Evolutionary conservation across 2,329 filamentous ascomycete species (phyloP), one percentile per base, ranked within the genome.

Genomic region (Tolypocladium ophioglossoides): DNA sequence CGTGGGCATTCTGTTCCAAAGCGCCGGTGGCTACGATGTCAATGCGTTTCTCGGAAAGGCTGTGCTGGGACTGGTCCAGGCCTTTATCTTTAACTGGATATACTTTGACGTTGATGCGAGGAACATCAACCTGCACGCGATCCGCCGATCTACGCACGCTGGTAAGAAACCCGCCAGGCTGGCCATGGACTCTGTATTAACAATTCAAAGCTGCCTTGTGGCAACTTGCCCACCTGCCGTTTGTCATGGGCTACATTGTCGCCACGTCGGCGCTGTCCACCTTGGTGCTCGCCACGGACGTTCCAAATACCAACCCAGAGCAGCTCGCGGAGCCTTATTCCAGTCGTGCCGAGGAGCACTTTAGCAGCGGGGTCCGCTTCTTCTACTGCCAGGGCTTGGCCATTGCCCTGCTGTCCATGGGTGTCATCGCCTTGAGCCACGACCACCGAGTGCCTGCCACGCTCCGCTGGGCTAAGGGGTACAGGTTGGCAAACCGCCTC

Each of bases 341-440:
- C 22, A 66, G 68, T 1, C 72, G 74, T 48, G 77, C 78, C 1
- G 76, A 78, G 53, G 66, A 67, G 0, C 69, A 79, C n/a, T 68
- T 85, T n/a, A 63, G 70, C 7, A 56, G 66, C 9, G 81, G 79
- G 2, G 71, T 84, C 20, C 74, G 80, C 16, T 83, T 80, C 73
- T 85, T 82, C 66, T 86, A 85, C 65, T 85, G 82, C 64, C 74
- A 72, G n/a, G 83, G 83, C 1, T 71, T 85, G 2, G 80, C 77
- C 27, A 68, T 82, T 16, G 74, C 80, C 0, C 67, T 85, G 6
- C 62, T 76, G 12, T 75, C 69, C 59, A 84, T 83, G 76, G 70
- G 68, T 10, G 58, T 78, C 52, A 83, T 85, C 50, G 75, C 79
- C 1, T 61, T 76, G 20, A 72, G 72, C 14, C 82, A 86, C 62